Evolutionary conservation across 768 basidiomycete genomes (phyloP), one percentile per base, ranked within the genome.

Genomic region (Sarcomyxa edulis): DNA sequence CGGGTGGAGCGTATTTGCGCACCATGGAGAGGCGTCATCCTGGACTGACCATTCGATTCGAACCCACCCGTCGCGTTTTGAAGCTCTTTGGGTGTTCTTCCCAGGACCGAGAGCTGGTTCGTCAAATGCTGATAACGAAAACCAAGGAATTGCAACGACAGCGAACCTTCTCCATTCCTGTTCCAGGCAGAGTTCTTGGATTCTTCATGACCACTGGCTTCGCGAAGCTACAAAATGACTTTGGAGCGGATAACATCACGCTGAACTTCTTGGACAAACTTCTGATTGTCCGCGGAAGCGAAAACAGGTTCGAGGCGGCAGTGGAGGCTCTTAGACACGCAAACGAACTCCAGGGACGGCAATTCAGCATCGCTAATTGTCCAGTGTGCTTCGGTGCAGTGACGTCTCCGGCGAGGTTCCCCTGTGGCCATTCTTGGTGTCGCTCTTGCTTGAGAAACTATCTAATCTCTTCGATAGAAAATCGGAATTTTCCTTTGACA

Each of bases 401-500:
- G 1, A 59, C 70, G 0, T 54, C 66, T 1, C 80, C 81, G 0
- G 54, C 78, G 3, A 64, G 62, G 8, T 65, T 88, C 1, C 55
- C 52, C 7, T 91, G 87, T 45, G 76, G 81, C 2, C 86, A 91
- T 53, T 49, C 49, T 1, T 87, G 78, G 74, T 90, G 87, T 52
- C 70, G 71, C 25, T 43, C 64, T 3, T 91, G 87, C 52, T 52
- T 90, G 15, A 48, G 56, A 6, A 57, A 65, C 21, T 89, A 85
- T 51, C 63, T 90, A 14, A 53, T 56, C 3, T 71, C 83, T 1
- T 65, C 83, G 1, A 59, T 72, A 15, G 74, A 78, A 22, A 74
- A 66, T 47, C 72, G 69, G 33, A 59, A 57, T 9, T 89, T 89
- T 62, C 87, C 88, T 0, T 52, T 90, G n/a, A 71, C 55, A 12